Evolutionary conservation across 179 eudicot genomes (phyloP), one percentile per base, ranked within the genome.

Genomic region (Camellia oleifera): DNA sequence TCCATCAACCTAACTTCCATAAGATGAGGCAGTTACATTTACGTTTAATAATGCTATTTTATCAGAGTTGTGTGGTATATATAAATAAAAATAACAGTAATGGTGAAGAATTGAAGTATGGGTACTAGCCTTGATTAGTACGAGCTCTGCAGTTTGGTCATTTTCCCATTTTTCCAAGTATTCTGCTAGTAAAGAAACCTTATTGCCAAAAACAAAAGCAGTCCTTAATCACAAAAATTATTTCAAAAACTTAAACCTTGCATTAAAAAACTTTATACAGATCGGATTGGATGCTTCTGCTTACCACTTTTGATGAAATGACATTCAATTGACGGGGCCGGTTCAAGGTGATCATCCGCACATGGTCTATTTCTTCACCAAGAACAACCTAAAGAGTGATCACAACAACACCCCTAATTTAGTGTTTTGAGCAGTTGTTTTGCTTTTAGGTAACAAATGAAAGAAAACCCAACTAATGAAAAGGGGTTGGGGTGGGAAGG

Each of bases 161-260:
- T 87, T 89, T 84, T 96, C 99, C 98, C 99, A 96, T 76, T 90
- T 91, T 81, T 96, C 99, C 77, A 96, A 69, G 77, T 89, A 88
- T 83, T 83, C 85, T 75, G 99, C 96, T 75, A 96, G 85, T 72
- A 89, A 77, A 79, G 85, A 74, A 60, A 96, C 99, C 99, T 96
- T 83, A 77, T 76, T 56, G 40, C 68, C 71, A 75, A 13, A 73
- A 68, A 40, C 20, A 60, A 62, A 75, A 78, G 2, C 12, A 32
- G 40, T 7, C 26, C 14, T 63, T 50, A n/a, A 78, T n/a, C 26
- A 8, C 12, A 61, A 40, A 81, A 12, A 44, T 50, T 7, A 12
- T 15, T 46, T 62, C 13, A 20, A 48, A 8, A 74, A 72, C 13
- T 23, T 2, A 5, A 75, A 62, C 40, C 40, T 32, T 32, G 20